Conservation (phyloP, 1,284 basidiomycete species). For the Leccinum solheimii region DNA sequence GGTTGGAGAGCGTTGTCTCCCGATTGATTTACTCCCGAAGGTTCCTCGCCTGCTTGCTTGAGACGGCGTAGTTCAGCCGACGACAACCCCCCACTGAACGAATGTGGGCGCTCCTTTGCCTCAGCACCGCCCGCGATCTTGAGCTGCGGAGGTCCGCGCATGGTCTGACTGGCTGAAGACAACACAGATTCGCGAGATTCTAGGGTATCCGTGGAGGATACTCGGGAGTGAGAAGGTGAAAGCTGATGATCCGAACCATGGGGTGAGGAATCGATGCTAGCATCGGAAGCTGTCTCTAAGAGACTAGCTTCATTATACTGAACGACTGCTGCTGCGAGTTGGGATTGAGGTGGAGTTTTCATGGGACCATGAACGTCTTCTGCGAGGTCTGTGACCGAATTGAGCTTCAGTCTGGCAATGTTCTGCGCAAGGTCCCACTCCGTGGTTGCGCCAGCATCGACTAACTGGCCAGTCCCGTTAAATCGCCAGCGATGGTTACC, state of each 20-base stretch:
- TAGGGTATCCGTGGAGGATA: conserved; percentile 72
- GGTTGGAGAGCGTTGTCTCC: conserved; percentile 39
- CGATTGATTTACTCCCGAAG: conserved; percentile 36
- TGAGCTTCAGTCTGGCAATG: conserved; percentile 68
- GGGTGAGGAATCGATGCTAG: conserved; percentile 70
- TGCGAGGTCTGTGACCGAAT: conserved; percentile 48
- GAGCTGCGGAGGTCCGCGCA: conserved; percentile 52
- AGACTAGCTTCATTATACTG: conserved; percentile 67
- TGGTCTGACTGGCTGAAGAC: conserved; percentile 52
- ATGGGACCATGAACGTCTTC: conserved; percentile 53
- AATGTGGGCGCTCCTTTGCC: conserved; percentile 72
- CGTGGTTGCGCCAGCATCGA: conserved; percentile 53
- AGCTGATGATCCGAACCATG: conserved; percentile 62
- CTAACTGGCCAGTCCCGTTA: conserved; percentile 59
- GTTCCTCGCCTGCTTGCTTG: conserved; percentile 61
- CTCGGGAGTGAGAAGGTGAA: conserved; percentile 68
- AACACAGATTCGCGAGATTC: conserved; percentile 56
- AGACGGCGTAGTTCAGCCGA: conserved; percentile 69
- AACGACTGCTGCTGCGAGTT: conserved; percentile 50
- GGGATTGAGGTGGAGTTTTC: conserved; percentile 66
- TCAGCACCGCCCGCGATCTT: conserved; percentile 54
- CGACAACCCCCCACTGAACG: conserved; percentile 74
- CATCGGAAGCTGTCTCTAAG: conserved; percentile 66
- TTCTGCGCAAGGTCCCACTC: conserved; percentile 74
- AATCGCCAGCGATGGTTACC: conserved; percentile 59